Conservation (phyloP, 345 rosid species). For the Excoecaria agallocha region DNA sequence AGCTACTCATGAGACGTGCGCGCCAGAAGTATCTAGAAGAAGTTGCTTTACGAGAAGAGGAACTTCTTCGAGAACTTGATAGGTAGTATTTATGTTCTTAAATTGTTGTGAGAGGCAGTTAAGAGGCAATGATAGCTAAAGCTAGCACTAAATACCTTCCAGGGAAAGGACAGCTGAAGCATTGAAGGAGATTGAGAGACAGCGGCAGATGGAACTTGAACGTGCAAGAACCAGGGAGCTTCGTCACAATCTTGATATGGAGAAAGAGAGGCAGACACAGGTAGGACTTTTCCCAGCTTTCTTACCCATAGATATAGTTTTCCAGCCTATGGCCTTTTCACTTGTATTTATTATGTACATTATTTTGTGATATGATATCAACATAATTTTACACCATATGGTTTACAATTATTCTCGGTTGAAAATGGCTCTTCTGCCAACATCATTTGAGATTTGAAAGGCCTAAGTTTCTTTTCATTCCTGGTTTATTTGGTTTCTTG, state of each 20-base stretch:
- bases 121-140: constrained; percentile 12
- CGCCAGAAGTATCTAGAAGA: constrained; percentile 74
- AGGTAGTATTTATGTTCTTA: constrained; percentile 39
- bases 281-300: constrained; percentile 31
- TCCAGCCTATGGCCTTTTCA: not conserved
- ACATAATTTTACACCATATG: too few species aligned
- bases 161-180: constrained; percentile 70
- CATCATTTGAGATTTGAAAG: not conserved
- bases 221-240: constrained; percentile 75
- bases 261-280: constrained; percentile 81
- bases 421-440: too few species aligned
- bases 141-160: constrained; percentile 12
- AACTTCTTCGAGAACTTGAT: constrained; percentile 69
- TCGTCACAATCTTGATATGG: constrained; percentile 72
- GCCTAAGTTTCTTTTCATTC: not conserved
- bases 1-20: constrained; percentile 49
- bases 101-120: constrained; percentile 4
- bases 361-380: not conserved
- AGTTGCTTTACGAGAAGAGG: constrained; percentile 61
- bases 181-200: constrained; percentile 81
- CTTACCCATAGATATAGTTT: not conserved
- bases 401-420: too few species aligned
- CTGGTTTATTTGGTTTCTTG: constrained; percentile 10
- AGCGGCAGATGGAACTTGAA: constrained; percentile 62
- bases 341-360: not conserved